These are phyloP conservation scores for Aspergillus avenaceus DNA, from an alignment of 495 filamentous ascomycete species.

Conservation along the genomic window DNA sequence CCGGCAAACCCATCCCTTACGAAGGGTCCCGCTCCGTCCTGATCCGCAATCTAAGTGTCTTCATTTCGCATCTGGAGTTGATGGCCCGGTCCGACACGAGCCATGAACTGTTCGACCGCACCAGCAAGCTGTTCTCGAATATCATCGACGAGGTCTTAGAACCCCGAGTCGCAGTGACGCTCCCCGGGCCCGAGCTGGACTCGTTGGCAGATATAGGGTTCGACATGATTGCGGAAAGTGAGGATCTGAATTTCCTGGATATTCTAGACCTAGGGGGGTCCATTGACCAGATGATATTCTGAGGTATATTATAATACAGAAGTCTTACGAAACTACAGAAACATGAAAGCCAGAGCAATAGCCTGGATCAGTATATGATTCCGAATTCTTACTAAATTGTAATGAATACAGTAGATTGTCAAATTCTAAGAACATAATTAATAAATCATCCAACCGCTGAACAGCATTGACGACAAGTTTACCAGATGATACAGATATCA, in stretches of 20 bases:
- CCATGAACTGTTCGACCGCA: constrained; percentile 25
- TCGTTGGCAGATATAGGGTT: constrained; percentile 4
- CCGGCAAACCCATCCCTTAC: constrained; percentile 35
- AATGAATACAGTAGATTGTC: no score
- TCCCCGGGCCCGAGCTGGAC: background rate
- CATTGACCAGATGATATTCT: constrained; percentile 31
- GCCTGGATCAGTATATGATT: no score
- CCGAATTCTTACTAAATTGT: no score
- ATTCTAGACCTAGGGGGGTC: constrained; percentile 23
- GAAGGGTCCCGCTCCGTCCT: constrained; percentile 47
- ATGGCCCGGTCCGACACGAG: constrained; percentile 19
- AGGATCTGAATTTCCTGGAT: constrained; percentile 22
- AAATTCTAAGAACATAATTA: no score
- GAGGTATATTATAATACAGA: no score
- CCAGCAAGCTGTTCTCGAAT: constrained; percentile 22
- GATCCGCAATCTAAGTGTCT: constrained; percentile 58
- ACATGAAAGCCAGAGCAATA: no score
- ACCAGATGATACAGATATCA: no score
- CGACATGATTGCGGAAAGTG: constrained; percentile 16
- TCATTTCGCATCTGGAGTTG: constrained; percentile 34
- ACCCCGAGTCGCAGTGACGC: constrained; percentile 9
- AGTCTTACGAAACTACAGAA: no score
- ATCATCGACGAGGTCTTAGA: constrained; percentile 34
- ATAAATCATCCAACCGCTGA: no score
- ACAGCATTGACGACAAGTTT: no score